phyloP scores from a whole-genome alignment of 208 protist species.

The Acanthamoeba castellanii region DNA sequence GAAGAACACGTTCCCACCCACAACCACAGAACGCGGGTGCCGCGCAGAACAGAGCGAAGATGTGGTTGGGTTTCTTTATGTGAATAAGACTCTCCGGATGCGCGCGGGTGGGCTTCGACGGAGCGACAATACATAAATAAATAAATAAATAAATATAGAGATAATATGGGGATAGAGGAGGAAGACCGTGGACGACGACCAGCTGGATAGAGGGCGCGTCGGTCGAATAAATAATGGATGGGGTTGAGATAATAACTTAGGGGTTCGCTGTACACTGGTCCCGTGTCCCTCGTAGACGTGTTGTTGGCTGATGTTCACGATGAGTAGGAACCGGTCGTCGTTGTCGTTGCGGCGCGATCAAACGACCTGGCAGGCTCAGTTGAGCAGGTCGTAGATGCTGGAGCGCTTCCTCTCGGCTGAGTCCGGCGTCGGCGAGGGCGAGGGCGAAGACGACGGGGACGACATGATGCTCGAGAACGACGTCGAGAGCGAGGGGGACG shows the following conservation, averaged over 20 bases:
- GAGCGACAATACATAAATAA: no score
- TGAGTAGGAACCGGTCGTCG: not conserved
- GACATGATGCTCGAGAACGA: not conserved
- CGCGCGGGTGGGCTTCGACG: no score
- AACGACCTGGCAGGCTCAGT: not conserved
- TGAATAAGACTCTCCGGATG: no score
- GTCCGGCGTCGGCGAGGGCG: not conserved
- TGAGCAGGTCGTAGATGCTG: slow-evolving; percentile 34
- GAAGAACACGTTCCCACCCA: no score
- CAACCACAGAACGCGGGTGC: no score
- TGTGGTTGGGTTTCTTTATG: no score
- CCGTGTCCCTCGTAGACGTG: not conserved
- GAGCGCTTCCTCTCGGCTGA: not conserved
- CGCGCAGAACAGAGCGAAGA: no score
- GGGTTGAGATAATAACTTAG: not conserved
- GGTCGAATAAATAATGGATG: not conserved
- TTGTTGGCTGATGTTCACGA: not conserved
- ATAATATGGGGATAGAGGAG: no score
- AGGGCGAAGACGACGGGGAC: not conserved
- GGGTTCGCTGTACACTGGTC: not conserved
- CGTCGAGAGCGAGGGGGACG: not conserved
- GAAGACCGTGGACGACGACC: no score
- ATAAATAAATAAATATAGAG: no score
- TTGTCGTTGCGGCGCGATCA: no score
- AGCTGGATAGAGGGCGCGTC: no score